Evolutionary conservation across 768 basidiomycete genomes (phyloP).

Genomic region (Tricholoma matsutake): DNA sequence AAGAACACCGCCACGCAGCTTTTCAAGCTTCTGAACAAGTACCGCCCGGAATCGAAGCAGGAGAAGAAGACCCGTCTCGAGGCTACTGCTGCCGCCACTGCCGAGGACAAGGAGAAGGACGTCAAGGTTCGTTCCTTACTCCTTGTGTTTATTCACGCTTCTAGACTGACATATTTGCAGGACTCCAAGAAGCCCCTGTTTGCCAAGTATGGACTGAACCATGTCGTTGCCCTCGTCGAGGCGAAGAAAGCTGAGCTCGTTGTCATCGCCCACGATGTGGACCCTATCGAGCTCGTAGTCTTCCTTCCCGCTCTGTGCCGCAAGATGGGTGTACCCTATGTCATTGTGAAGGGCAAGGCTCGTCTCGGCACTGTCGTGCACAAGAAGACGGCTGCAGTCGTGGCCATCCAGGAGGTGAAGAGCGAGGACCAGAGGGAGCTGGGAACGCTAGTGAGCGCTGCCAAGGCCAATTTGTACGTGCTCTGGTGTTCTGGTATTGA

Average conservation of each 20-base stretch:
- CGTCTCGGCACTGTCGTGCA: conserved; percentile 97
- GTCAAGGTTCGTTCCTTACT: conserved; percentile 35
- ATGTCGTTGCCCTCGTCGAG: conserved; percentile 92
- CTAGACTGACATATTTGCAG: conserved; percentile 25
- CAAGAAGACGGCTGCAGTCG: conserved; percentile 95
- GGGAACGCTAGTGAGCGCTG: conserved; percentile 86
- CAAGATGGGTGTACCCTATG: conserved; percentile 99
- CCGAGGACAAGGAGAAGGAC: too few relatives aligned
- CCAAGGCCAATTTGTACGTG: conserved; percentile 96
- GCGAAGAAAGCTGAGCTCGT: conserved; percentile 97
- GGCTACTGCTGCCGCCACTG: conserved; percentile 70
- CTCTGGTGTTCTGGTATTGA: not conserved
- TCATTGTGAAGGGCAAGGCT: conserved; percentile 97
- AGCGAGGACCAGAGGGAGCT: conserved; percentile 94
- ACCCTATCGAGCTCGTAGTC: conserved; percentile 98
- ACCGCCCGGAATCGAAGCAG: conserved; percentile 89
- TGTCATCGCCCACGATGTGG: conserved; percentile 95
- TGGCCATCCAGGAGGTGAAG: conserved; percentile 91
- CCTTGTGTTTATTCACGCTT: not conserved
- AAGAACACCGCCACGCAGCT: conserved; percentile 99
- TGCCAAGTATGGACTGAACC: conserved; percentile 97
- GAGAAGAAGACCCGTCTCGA: conserved; percentile 96
- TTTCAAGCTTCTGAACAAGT: conserved; percentile 98
- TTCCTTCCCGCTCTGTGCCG: conserved; percentile 97
- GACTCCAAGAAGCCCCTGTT: conserved; percentile 93